Evolutionary conservation across 1,284 basidiomycete genomes (phyloP).

Genomic region (Stereum hirsutum): DNA sequence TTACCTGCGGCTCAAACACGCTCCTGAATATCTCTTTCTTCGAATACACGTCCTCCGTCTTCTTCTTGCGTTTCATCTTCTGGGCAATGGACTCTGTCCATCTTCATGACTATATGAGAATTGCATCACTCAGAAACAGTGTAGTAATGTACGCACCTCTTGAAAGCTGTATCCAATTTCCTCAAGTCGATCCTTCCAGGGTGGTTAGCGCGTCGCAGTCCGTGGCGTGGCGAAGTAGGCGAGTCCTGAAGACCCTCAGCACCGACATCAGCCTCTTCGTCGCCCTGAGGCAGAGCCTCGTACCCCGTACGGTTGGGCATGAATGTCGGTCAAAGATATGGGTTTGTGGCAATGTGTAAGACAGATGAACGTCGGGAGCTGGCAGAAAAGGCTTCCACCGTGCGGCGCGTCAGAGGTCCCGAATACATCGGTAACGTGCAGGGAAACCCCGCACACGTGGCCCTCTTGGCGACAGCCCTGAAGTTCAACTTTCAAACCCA

Average conservation of each 20-base stretch:
- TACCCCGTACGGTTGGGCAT: constrained; percentile 56
- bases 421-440: too few relatives aligned
- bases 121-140: too few relatives aligned
- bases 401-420: too few relatives aligned
- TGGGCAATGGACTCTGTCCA: constrained; percentile 83
- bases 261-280: constrained; percentile 43
- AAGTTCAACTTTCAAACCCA: too few relatives aligned
- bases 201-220: constrained; percentile 36
- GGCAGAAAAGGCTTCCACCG: too few relatives aligned
- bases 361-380: too few relatives aligned
- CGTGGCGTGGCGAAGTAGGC: constrained; percentile 23
- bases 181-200: constrained; percentile 66
- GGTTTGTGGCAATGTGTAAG: not conserved
- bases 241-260: constrained; percentile 26
- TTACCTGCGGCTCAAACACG: constrained; percentile 60
- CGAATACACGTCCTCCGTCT: constrained; percentile 44
- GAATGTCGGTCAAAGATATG: not conserved
- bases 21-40: constrained; percentile 69
- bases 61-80: constrained; percentile 75
- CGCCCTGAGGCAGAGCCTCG: constrained; percentile 52
- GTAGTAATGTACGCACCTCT: constrained; percentile 35
- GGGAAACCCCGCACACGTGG: too few relatives aligned
- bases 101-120: too few relatives aligned
- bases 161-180: constrained; percentile 75
- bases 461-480: too few relatives aligned